Conservation (phyloP, 345 rosid genomes). For the Gossypioides kirkii region DNA sequence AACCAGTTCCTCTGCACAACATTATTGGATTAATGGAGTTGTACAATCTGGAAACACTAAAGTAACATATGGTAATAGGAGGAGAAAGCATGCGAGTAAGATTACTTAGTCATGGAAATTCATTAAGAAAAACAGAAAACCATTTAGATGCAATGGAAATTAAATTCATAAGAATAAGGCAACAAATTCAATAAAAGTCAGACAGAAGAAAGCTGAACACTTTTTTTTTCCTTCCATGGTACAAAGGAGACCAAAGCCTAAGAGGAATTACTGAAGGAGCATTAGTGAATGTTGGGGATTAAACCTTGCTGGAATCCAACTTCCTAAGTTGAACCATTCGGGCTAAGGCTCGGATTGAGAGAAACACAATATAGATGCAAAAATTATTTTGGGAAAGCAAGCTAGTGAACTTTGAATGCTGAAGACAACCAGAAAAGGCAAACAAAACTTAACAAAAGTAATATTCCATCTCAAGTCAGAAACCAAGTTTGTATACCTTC, state of each 20-base stretch:
- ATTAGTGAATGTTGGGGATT: neutral
- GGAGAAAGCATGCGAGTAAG: neutral
- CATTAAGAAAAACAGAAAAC: neutral
- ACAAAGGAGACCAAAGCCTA: neutral
- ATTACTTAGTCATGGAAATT: neutral
- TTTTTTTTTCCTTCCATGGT: neutral
- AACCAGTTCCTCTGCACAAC: conserved; percentile 71
- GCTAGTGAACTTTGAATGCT: neutral
- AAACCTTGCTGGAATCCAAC: neutral
- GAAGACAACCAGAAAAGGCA: neutral
- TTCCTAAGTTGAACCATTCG: neutral
- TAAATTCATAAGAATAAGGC: neutral
- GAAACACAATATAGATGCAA: neutral
- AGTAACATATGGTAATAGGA: neutral
- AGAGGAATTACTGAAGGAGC: neutral
- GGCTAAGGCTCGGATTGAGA: neutral
- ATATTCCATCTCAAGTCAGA: conserved; percentile 1
- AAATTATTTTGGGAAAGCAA: neutral
- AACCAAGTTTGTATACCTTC: conserved; percentile 51
- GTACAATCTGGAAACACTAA: neutral
- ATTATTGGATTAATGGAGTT: conserved; percentile 8
- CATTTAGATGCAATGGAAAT: neutral
- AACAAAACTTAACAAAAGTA: neutral
- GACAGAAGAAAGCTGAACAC: neutral
- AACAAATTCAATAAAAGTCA: neutral